Evolutionary conservation across 2,329 filamentous ascomycete species (phyloP).

Genomic region (Paracoccidioides brasiliensis): DNA sequence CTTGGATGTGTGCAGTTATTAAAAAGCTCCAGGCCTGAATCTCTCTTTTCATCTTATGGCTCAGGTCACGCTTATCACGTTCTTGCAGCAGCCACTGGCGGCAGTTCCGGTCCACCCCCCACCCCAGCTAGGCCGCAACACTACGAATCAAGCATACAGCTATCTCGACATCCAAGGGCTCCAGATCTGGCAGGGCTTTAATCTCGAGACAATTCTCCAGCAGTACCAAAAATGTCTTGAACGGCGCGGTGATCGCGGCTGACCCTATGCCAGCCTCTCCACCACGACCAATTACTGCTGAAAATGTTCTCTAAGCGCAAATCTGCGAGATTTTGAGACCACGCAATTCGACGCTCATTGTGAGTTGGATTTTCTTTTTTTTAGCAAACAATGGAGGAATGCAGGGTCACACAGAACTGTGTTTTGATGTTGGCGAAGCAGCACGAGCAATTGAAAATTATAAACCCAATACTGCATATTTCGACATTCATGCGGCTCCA

Average conservation of each 20-base stretch:
- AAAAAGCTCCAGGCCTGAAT: not conserved
- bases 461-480: not conserved
- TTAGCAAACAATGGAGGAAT: not conserved
- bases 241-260: not conserved
- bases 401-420: not conserved
- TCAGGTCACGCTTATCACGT: not conserved
- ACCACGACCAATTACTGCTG: not conserved
- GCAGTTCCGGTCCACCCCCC: not conserved
- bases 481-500: not conserved
- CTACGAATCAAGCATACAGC: not conserved
- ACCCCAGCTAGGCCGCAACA: not conserved
- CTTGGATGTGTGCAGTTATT: not conserved
- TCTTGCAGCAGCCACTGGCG: not conserved
- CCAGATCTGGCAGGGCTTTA: not conserved
- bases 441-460: not conserved
- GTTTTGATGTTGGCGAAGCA: not conserved
- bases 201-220: not conserved
- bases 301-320: slow-evolving; percentile 1
- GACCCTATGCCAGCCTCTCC: not conserved
- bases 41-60: not conserved
- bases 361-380: not conserved
- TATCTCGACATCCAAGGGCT: not conserved
- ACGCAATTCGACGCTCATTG: not conserved
- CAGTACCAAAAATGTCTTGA: slow-evolving; percentile 1
- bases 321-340: not conserved